Evolutionary conservation across 164 flowering plant genomes (phyloP).

Genomic region (Sextonia rubra): DNA sequence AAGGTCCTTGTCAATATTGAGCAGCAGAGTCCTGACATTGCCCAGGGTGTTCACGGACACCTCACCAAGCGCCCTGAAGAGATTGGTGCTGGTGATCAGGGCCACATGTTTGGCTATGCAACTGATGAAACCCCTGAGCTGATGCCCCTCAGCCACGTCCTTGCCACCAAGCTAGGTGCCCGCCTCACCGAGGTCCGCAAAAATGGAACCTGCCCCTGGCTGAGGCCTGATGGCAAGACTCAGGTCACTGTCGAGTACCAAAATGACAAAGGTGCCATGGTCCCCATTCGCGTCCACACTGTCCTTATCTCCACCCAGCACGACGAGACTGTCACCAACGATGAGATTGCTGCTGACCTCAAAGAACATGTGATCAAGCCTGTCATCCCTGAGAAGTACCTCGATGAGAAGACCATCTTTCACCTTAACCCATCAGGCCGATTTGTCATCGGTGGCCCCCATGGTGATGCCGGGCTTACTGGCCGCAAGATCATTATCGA

Average conservation of each 20-base stretch:
- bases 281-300: constrained; percentile 76
- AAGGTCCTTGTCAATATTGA: constrained; percentile 81
- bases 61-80: constrained; percentile 84
- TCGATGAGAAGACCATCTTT: constrained; percentile 77
- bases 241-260: constrained; percentile 75
- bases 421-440: constrained; percentile 84
- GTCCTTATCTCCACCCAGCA: constrained; percentile 81
- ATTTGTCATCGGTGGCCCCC: constrained; percentile 79
- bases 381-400: constrained; percentile 65
- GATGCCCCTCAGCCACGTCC: constrained; percentile 78
- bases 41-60: constrained; percentile 89
- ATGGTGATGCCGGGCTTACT: constrained; percentile 80
- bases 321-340: constrained; percentile 76
- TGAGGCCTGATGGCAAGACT: constrained; percentile 79
- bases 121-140: constrained; percentile 79
- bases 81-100: constrained; percentile 86
- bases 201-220: constrained; percentile 70
- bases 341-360: constrained; percentile 73
- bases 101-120: constrained; percentile 88
- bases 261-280: constrained; percentile 73
- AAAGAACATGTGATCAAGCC: constrained; percentile 78
- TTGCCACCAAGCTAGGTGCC: constrained; percentile 78
- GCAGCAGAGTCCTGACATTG: constrained; percentile 85
- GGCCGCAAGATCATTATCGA: constrained; percentile 78
- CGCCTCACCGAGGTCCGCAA: constrained; percentile 70